These are phyloP conservation scores for Aspergillus taichungensis DNA, from an alignment of 495 filamentous ascomycete species.

Conservation along the genomic window DNA sequence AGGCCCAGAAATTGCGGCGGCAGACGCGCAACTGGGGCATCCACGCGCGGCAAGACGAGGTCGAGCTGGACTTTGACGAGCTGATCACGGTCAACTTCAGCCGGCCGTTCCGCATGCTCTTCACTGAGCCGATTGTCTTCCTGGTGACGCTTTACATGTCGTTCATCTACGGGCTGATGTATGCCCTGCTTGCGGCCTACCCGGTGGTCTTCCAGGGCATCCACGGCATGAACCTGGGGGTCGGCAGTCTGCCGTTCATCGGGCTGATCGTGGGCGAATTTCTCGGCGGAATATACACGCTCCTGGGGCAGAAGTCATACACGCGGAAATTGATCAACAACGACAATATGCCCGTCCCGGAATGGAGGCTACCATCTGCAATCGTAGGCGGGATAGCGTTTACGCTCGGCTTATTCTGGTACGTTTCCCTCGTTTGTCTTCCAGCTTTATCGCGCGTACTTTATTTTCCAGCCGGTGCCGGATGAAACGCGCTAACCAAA, in stretches of 20 bases:
- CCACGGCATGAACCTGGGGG: conserved; percentile 29
- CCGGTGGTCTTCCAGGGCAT: conserved; percentile 32
- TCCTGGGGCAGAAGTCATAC: conserved; percentile 21
- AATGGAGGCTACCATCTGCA: conserved; percentile 34
- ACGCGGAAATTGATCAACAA: conserved; percentile 22
- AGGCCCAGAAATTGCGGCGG: conserved; percentile 31
- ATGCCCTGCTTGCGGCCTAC: conserved; percentile 31
- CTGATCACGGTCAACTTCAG: conserved; percentile 34
- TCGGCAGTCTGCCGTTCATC: conserved; percentile 32
- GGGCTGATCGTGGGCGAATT: conserved; percentile 32
- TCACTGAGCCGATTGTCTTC: conserved; percentile 35
- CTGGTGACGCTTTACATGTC: conserved; percentile 38
- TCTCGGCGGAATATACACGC: conserved; percentile 19
- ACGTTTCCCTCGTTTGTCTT: neutral
- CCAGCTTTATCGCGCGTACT: neutral
- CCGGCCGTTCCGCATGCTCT: conserved; percentile 38
- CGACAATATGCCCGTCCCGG: conserved; percentile 25
- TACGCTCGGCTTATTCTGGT: conserved; percentile 48
- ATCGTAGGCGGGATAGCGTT: conserved; percentile 42
- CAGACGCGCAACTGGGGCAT: conserved; percentile 42
- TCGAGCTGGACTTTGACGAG: conserved; percentile 34
- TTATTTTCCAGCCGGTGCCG: neutral
- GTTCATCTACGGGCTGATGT: conserved; percentile 40
- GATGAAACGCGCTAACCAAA: neutral
- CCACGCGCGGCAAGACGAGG: conserved; percentile 40